Base-by-base conservation (phyloP, 202 grass and related monocot genomes). In the Eragrostis tef region DNA sequence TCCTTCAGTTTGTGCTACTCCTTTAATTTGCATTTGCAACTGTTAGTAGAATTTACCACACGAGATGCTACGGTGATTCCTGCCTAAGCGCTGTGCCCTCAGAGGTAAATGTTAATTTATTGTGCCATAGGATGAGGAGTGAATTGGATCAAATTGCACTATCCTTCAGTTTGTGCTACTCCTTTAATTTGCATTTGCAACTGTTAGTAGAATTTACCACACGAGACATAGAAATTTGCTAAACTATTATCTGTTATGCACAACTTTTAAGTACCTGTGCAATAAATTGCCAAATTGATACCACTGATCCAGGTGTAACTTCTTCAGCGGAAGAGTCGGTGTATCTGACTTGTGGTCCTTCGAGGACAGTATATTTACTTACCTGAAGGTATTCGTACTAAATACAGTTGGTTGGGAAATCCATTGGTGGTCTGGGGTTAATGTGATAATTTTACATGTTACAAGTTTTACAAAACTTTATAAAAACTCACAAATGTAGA, bases 61-160 rank as follows among this genome's bases (percentile, higher is more conserved):
- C 9, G 52, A 54, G 52, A 54, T n/a, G 51, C 42, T 81, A 15
- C 72, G 67, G 65, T 42, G 20, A 89, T 85, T 19, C 24, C 29
- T 74, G 20, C 50, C 0, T 22, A 66, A 20, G 25, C 49, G 73
- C 9, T 42, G 25, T 79, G 44, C 20, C 74, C 5, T 68, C 3
- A 6, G 11, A 86, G 87, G 79, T 86, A 86, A 82, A 60, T 74
- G 25, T 70, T 71, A 51, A 75, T 16, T 81, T 60, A 75, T 20
- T 81, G 36, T 34, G 49, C 46, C 9, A n/a, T 66, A 59, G 71
- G 34, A 65, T 44, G 46, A 39, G 5, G 53, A 41, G 34, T n/a
- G 45, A 48, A 78, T 13, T 78, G 54, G 48, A 81, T 61, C 26
- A 47, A 76, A 22, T 65, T 80, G 20, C 54, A 58, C 14, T 24